Percentiles rank a stretch among this genome's conserved stretches.
Evolutionary conservation across 2,329 filamentous ascomycete genomes (phyloP).

Genomic region (Graphilbum ipis-grandicollis): DNA sequence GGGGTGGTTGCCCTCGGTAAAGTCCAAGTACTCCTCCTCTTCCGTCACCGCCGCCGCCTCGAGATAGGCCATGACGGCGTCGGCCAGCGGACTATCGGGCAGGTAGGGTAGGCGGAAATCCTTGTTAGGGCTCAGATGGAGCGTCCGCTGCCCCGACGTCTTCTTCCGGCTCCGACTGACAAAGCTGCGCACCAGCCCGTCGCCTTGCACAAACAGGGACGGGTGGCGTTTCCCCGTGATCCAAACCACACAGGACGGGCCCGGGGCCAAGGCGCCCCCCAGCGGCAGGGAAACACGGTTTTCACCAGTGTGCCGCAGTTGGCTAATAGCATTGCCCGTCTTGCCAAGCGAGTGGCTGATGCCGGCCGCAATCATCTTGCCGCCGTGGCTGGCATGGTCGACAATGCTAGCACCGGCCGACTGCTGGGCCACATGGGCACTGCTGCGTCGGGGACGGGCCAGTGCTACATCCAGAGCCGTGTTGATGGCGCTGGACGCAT

Average conservation of each 20-base stretch:
- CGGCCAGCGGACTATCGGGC: constrained; percentile 40
- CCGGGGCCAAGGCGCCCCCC: constrained; percentile 32
- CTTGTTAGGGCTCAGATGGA: constrained; percentile 39
- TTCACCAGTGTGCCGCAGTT: constrained; percentile 57
- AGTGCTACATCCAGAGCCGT: constrained; percentile 54
- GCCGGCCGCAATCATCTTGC: constrained; percentile 54
- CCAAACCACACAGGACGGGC: constrained; percentile 46
- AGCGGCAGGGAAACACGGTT: constrained; percentile 55
- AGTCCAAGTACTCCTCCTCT: constrained; percentile 36
- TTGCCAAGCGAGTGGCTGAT: constrained; percentile 60
- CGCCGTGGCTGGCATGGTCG: constrained; percentile 49
- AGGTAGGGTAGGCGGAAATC: constrained; percentile 51
- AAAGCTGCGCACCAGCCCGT: constrained; percentile 50
- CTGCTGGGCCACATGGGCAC: constrained; percentile 19
- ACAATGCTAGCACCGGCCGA: constrained; percentile 28
- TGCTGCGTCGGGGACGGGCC: constrained; percentile 34
- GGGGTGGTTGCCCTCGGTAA: constrained; percentile 33
- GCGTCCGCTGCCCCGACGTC: constrained; percentile 32
- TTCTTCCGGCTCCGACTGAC: constrained; percentile 38
- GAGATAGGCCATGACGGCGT: constrained; percentile 37
- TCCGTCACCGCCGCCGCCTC: too few relatives aligned
- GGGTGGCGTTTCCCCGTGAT: constrained; percentile 44
- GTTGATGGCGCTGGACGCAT: constrained; percentile 53
- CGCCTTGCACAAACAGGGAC: constrained; percentile 45
- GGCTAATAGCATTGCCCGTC: constrained; percentile 51